phyloP scores from a whole-genome alignment of 208 protist genomes.

The Lotmaria passim region DNA sequence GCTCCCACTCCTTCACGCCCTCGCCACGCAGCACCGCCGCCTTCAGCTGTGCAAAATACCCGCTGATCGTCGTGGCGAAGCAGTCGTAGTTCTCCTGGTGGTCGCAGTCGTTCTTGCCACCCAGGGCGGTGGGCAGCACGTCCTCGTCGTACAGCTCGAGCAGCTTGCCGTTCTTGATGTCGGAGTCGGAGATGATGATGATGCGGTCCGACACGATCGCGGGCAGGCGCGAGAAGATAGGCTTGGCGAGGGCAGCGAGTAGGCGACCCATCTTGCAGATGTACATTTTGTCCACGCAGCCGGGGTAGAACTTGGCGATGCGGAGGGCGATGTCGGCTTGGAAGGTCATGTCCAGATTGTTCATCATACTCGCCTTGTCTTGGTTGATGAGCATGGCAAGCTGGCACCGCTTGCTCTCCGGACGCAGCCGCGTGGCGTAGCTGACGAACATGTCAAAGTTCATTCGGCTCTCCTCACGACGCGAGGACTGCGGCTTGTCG shows the following conservation, averaged over 20 bases:
- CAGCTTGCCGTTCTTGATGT: conserved; percentile 61
- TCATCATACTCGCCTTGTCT: conserved; percentile 67
- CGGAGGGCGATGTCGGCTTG: conserved; percentile 77
- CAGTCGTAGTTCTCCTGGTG: conserved; percentile 47
- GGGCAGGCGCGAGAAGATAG: conserved; percentile 69
- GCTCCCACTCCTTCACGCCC: conserved; percentile 82
- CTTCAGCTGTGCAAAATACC: conserved; percentile 58
- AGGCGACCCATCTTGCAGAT: conserved; percentile 78
- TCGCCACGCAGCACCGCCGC: conserved; percentile 46
- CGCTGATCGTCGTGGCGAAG: conserved; percentile 49
- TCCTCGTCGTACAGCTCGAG: conserved; percentile 59
- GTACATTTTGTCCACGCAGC: conserved; percentile 76
- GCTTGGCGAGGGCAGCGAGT: conserved; percentile 63
- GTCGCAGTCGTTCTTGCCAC: conserved; percentile 76
- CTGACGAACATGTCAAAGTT: conserved; percentile 82
- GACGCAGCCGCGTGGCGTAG: conserved; percentile 71
- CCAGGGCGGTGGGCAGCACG: conserved; percentile 66
- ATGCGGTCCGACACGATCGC: conserved; percentile 71
- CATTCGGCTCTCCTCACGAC: conserved; percentile 51
- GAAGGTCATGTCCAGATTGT: conserved; percentile 80
- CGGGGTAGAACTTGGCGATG: conserved; percentile 82
- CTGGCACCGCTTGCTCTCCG: conserved; percentile 63
- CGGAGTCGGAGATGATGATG: conserved; percentile 63
- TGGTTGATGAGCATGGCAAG: conserved; percentile 83
- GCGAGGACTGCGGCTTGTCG: conserved; percentile 48